Evolutionary conservation across 164 flowering plant species (phyloP).

Genomic region (Sextonia rubra): DNA sequence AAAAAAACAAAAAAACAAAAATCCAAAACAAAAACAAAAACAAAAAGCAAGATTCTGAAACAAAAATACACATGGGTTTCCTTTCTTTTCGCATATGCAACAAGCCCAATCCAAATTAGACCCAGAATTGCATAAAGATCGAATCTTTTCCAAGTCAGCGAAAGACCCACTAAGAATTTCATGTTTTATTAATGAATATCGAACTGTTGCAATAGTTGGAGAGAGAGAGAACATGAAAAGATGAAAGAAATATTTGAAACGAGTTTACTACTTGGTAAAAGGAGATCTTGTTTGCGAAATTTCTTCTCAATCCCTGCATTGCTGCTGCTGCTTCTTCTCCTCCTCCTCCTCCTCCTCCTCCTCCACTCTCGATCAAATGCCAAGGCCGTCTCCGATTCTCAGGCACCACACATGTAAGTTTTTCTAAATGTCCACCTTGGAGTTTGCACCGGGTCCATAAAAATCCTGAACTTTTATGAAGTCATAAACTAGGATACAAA

Average conservation of each 20-base stretch:
- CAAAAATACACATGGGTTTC: too few species aligned
- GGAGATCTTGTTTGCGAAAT: conserved; percentile 20
- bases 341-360: not conserved
- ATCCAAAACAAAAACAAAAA: too few species aligned
- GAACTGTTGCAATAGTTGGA: not conserved
- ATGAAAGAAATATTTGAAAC: not conserved
- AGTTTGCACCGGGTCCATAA: too few species aligned
- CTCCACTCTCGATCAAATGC: not conserved
- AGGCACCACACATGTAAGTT: too few species aligned
- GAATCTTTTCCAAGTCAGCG: not conserved
- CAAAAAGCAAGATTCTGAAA: too few species aligned
- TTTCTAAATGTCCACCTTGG: too few species aligned
- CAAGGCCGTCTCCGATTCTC: too few species aligned
- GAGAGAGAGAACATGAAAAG: not conserved
- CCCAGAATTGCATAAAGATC: not conserved
- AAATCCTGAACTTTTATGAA: too few species aligned
- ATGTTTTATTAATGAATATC: not conserved
- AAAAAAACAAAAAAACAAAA: too few species aligned
- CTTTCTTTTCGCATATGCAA: not conserved
- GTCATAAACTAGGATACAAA: too few species aligned
- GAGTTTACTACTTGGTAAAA: conserved; percentile 19
- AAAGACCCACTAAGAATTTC: not conserved
- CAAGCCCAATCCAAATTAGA: not conserved
- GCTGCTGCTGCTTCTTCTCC: not conserved
- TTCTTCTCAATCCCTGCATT: conserved; percentile 33